phyloP scores from a whole-genome alignment of 2,329 filamentous ascomycete species.

The Alternaria ventricosa region DNA sequence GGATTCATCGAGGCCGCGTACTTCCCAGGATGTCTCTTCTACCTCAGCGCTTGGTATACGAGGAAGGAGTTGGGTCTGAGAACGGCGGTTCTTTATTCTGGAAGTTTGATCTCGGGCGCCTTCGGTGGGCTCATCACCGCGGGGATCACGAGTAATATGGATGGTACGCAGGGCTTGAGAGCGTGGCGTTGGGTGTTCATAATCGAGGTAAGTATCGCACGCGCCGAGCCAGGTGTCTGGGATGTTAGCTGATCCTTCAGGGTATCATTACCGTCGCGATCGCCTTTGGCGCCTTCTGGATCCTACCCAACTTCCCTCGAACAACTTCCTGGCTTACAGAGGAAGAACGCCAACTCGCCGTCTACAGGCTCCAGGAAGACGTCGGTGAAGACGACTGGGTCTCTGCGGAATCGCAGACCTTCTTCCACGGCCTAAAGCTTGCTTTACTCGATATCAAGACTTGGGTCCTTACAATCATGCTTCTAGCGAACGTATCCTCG shows the following conservation, averaged over 20 bases:
- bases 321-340: constrained; percentile 50
- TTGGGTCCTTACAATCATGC: constrained; percentile 48
- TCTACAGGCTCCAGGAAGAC: constrained; percentile 47
- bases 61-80: constrained; percentile 71
- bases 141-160: constrained; percentile 71
- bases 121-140: constrained; percentile 69
- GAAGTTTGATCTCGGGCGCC: constrained; percentile 72
- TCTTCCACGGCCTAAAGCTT: constrained; percentile 51
- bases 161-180: constrained; percentile 61
- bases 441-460: constrained; percentile 50
- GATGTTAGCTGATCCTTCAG: constrained; percentile 41
- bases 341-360: constrained; percentile 48
- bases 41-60: constrained; percentile 71
- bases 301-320: constrained; percentile 72
- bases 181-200: constrained; percentile 75
- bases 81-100: constrained; percentile 71
- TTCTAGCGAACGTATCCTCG: constrained; percentile 50
- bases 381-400: constrained; percentile 51
- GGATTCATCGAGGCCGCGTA: constrained; percentile 62
- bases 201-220: constrained; percentile 54
- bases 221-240: background rate
- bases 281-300: constrained; percentile 62
- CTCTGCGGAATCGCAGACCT: constrained; percentile 42
- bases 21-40: constrained; percentile 67
- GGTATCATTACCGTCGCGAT: constrained; percentile 69